phyloP scores from a whole-genome alignment of 1,284 basidiomycete species.

The Heterobasidion occidentale region DNA sequence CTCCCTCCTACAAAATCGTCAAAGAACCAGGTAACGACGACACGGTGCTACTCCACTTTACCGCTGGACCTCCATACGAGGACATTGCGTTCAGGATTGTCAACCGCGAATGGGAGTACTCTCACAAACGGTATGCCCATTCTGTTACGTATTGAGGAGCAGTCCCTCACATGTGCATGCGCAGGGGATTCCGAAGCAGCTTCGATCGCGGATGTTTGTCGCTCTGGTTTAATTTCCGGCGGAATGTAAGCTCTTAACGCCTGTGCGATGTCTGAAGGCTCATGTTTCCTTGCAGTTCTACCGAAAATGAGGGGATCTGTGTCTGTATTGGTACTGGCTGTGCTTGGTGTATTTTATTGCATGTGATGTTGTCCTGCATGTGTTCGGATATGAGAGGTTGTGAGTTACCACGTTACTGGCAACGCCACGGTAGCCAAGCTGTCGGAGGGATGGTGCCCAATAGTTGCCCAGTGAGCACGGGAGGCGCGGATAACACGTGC shows the following conservation, averaged over 20 bases:
- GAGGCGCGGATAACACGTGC: neutral
- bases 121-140: conserved; percentile 74
- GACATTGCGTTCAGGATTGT: conserved; percentile 99
- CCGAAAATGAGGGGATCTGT: conserved; percentile 37
- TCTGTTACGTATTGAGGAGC: neutral
- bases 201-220: conserved; percentile 83
- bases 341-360: neutral
- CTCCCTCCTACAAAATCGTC: conserved; percentile 92
- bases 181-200: conserved; percentile 76
- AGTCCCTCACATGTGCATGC: conserved; percentile 8
- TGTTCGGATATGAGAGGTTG: neutral
- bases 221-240: conserved; percentile 83
- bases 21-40: conserved; percentile 91
- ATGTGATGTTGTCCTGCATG: neutral
- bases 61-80: conserved; percentile 96
- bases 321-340: neutral
- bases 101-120: conserved; percentile 97
- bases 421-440: no score
- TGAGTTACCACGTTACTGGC: neutral
- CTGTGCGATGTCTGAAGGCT: conserved; percentile 4
- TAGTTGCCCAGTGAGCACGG: neutral
- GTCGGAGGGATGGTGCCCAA: neutral
- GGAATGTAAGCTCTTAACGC: conserved; percentile 53
- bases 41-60: conserved; percentile 90
- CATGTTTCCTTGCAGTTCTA: conserved; percentile 48